Evolutionary conservation across 2,329 filamentous ascomycete genomes (phyloP), one percentile per base, ranked within the genome.

Genomic region (Chrysoporthe austroafricana): DNA sequence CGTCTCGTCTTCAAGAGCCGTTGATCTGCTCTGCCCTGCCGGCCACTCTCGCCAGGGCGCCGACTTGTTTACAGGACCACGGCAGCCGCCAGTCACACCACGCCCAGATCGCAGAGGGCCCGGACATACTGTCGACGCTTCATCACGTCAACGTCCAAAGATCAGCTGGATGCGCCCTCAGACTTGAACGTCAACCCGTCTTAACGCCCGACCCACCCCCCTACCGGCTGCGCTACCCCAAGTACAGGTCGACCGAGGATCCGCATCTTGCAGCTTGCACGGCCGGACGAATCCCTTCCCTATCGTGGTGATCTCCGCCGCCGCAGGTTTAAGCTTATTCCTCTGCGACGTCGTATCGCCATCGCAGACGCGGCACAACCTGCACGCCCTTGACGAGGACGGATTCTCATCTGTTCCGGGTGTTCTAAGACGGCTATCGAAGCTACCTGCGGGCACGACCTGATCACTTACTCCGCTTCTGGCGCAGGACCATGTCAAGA

Each of bases 401-500:
- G 16, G 48, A 26, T 26, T 26, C 6, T 9, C 5, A 14, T 52
- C 9, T 13, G 48, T 52, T 21, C n/a, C 21, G 21, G 21, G n/a
- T 21, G 48, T 26, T 13, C 21, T 2, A 39, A 39, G 36, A 39
- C 36, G 36, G 36, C 0, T 39, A 5, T 39, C 36, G 36, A 39
- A 9, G 36, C 36, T 9, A 39, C n/a, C 36, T 42, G 21, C 42
- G 21, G 57, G n/a, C 3, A 6, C 39, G 2, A 60, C 43, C 44
- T 14, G 34, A 43, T 43, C 36, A 8, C 36, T 11, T 0, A 3
- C 36, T 56, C 48, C 39, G 39, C 8, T 34, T 57, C 43, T 48
- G 50, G 50, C 39, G 39, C 32, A 64, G 56, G 52, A 64, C 11
- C 64, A 70, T 70, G 68, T 52, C 66, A 77, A 72, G 75, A 82